Conservation (phyloP, 257 asterid genomes). For the Thymus mandschuricus region DNA sequence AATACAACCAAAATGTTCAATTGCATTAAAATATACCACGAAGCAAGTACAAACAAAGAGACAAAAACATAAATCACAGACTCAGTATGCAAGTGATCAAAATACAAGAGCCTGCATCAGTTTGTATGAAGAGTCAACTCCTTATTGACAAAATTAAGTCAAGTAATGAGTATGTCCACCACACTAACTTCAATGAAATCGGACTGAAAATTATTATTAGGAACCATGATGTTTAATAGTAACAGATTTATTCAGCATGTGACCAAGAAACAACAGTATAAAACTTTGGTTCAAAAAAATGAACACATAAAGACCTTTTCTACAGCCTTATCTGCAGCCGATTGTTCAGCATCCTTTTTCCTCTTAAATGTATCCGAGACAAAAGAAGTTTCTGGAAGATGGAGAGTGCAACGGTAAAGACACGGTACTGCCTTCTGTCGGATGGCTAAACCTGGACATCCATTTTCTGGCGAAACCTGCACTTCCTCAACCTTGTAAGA, state of each 20-base stretch:
- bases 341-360: constrained; percentile 94
- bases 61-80: not conserved
- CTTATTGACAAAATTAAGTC: constrained; percentile 5
- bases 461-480: constrained; percentile 51
- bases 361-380: constrained; percentile 63
- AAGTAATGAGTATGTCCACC: not conserved
- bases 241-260: constrained; percentile 4
- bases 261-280: constrained; percentile 6
- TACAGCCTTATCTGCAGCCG: constrained; percentile 90
- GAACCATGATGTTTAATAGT: not conserved
- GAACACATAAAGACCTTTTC: constrained; percentile 56
- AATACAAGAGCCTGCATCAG: not conserved
- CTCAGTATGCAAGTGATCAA: not conserved
- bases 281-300: not conserved
- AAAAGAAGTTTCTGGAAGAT: constrained; percentile 73
- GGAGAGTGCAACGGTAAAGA: constrained; percentile 72
- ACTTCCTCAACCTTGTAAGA: constrained; percentile 79
- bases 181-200: not conserved
- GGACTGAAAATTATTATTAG: not conserved
- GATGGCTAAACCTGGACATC: constrained; percentile 72
- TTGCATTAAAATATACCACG: not conserved
- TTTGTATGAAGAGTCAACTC: constrained; percentile 17
- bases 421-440: constrained; percentile 70
- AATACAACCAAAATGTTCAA: not conserved
- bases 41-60: not conserved